phyloP scores from a whole-genome alignment of 495 filamentous ascomycete species.

The Astrothelium macrocarpum region DNA sequence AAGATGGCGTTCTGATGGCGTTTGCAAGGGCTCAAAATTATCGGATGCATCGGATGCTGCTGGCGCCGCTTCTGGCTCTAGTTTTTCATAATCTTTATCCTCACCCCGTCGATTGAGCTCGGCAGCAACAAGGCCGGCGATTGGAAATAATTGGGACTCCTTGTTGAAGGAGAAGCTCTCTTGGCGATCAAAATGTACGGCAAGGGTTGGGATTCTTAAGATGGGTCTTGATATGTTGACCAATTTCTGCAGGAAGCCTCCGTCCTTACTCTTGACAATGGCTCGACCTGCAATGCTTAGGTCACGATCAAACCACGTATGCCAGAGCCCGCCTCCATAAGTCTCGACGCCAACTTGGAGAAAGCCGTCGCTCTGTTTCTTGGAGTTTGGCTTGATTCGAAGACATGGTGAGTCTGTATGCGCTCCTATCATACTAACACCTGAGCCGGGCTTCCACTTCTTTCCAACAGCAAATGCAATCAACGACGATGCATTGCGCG shows the following conservation, averaged over 20 bases:
- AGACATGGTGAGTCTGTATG: conserved; percentile 93
- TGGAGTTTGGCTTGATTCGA: conserved; percentile 87
- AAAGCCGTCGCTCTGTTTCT: conserved; percentile 78
- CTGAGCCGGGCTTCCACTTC: conserved; percentile 88
- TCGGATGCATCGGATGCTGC: conserved; percentile 14
- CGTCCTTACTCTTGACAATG: conserved; percentile 65
- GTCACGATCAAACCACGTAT: conserved; percentile 92
- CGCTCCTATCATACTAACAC: conserved; percentile 89
- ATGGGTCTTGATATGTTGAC: conserved; percentile 88
- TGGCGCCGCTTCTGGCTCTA: too few relatives aligned
- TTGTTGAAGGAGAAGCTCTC: conserved; percentile 88
- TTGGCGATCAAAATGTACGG: conserved; percentile 84
- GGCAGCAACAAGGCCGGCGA: conserved; percentile 74
- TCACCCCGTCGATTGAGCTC: conserved; percentile 69
- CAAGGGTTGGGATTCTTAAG: conserved; percentile 80
- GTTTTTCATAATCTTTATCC: conserved; percentile 34
- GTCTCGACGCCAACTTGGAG: conserved; percentile 93
- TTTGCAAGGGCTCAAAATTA: conserved; percentile 58
- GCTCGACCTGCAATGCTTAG: conserved; percentile 82
- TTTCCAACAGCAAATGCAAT: conserved; percentile 89
- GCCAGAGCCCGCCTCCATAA: conserved; percentile 82
- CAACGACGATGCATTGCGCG: conserved; percentile 86
- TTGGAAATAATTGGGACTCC: conserved; percentile 90
- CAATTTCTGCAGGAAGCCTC: conserved; percentile 70
- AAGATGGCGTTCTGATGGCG: conserved; percentile 77